Evolutionary conservation across 2,329 filamentous ascomycete species (phyloP).

Genomic region (Cytospora chrysosperma): DNA sequence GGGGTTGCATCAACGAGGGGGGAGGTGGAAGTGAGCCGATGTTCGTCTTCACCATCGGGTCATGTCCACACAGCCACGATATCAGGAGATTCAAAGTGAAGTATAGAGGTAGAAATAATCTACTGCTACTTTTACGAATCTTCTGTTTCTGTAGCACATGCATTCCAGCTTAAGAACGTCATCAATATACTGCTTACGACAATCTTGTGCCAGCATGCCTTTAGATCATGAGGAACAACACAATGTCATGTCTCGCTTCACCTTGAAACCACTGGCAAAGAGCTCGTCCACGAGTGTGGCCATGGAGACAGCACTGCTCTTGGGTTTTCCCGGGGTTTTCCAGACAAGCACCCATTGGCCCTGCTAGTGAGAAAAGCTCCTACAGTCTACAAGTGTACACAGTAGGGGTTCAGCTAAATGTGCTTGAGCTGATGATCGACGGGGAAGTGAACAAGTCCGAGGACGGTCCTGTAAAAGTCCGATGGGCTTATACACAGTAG

Average conservation of each 20-base stretch:
- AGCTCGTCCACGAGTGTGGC: neutral
- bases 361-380: neutral
- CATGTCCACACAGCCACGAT: too few relatives aligned
- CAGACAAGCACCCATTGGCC: neutral
- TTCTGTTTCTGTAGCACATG: neutral
- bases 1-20: neutral
- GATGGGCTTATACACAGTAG: neutral
- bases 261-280: slow-evolving; percentile 10
- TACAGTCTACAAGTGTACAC: too few relatives aligned
- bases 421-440: neutral
- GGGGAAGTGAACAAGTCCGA: neutral
- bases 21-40: neutral
- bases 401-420: neutral
- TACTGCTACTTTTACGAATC: neutral
- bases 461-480: neutral
- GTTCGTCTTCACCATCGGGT: too few relatives aligned
- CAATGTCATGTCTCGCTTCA: slow-evolving; percentile 17
- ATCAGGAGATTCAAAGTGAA: too few relatives aligned
- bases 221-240: neutral
- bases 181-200: neutral
- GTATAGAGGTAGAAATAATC: too few relatives aligned
- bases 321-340: neutral
- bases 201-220: neutral
- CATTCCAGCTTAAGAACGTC: neutral
- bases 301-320: neutral